Base-by-base conservation (phyloP, 176 grass and related monocot species). In the Areca catechu region DNA sequence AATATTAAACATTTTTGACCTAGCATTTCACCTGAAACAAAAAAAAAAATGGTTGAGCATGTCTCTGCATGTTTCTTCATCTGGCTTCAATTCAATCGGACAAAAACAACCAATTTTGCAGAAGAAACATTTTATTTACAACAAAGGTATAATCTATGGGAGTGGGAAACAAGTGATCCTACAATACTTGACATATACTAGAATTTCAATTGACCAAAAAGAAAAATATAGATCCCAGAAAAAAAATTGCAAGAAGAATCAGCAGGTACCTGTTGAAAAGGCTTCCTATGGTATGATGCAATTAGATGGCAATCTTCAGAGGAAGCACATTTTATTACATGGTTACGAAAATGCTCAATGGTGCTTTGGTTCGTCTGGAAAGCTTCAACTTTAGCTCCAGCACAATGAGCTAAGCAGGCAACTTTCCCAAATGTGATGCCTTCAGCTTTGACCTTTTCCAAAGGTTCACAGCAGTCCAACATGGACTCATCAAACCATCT, bases 401-500 rank as follows among this genome's bases (percentile, higher is more conserved):
- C 73, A 75, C 86, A 97, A 56, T 77, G 86, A 24, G 86, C 92
- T 68, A 91, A 89, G 72, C 83, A 97, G 22, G 78, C 80, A 68
- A 97, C 75, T 78, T 97, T 97, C 51, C 77, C 71, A 60, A 97
- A 85, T 49, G 86, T 90, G 67, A 85, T 97, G 60, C 92, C 83
- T 22, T 80, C 16, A 25, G 80, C 49, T 80, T 88, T 87, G 53
- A 97, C 69, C 80, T 76, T 83, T 49, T 77, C 51, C 75, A 97
- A 80, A 68, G 92, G 86, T 55, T 97, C 92, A 79, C 86, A 97
- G 73, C 86, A 97, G 28, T 97, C 92, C 43, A 97, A 79, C 92
- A 97, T 97, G 58, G 92, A 85, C 80, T 97, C 92, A 25, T 97
- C 92, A 77, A 90, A 97, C 92, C 92, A 97, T 34, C 92, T 78